These are phyloP conservation scores for Trichoderma breve DNA, from an alignment of 2,329 filamentous ascomycete species.

Conservation along the genomic window DNA sequence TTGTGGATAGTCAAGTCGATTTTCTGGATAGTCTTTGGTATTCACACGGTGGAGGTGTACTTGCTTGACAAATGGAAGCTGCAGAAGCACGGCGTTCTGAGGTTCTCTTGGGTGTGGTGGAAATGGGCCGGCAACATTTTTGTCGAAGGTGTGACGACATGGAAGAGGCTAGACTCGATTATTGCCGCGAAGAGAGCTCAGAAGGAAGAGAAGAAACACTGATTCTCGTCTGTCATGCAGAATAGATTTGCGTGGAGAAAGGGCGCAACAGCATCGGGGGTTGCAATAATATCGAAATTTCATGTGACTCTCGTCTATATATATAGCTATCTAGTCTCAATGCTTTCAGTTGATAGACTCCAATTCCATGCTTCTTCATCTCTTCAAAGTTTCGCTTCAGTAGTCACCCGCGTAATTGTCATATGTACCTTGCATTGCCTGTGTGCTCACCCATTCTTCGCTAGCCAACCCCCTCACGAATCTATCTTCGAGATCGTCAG, in stretches of 20 bases:
- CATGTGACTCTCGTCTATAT: background rate
- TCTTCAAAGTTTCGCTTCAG: background rate
- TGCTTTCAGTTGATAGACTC: background rate
- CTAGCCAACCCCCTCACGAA: constrained; percentile 56
- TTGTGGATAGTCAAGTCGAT: constrained; percentile 58
- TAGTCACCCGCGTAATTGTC: constrained; percentile 50
- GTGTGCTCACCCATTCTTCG: constrained; percentile 63
- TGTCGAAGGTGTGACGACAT: constrained; percentile 52
- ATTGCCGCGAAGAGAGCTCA: constrained; percentile 44
- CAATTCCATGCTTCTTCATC: background rate
- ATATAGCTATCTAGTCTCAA: background rate
- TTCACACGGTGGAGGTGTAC: constrained; percentile 65
- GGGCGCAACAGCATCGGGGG: background rate
- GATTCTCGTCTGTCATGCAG: background rate
- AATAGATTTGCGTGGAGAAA: background rate
- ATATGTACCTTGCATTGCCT: constrained; percentile 57
- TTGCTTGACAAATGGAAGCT: constrained; percentile 50
- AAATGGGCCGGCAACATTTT: constrained; percentile 53
- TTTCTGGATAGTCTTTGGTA: constrained; percentile 55
- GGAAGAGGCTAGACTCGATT: constrained; percentile 50
- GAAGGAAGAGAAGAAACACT: constrained; percentile 42
- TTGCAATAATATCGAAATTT: background rate
- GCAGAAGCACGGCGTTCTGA: constrained; percentile 46
- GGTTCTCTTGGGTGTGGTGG: constrained; percentile 50
- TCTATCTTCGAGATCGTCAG: constrained; percentile 53